Percentiles rank a stretch among this genome's conserved stretches.
phyloP scores from a whole-genome alignment of 495 filamentous ascomycete species.

The Daldinia grandis region DNA sequence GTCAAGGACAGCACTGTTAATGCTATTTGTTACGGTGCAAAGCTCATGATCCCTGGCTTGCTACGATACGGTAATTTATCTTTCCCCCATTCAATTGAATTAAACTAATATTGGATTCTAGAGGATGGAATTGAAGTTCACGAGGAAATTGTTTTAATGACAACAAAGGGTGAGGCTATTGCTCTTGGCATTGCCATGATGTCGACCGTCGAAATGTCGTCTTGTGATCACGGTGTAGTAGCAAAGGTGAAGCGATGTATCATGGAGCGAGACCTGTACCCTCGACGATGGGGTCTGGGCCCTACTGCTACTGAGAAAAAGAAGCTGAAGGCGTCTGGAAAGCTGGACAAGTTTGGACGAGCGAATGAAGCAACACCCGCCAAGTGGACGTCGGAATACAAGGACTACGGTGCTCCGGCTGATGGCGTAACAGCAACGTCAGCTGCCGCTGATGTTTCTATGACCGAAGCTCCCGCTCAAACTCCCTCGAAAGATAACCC shows the following conservation, averaged over 20 bases:
- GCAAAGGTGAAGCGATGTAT: slow-evolving; percentile 98
- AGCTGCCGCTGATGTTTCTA: slow-evolving; percentile 42
- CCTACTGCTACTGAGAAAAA: slow-evolving; percentile 94
- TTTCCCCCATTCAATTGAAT: not conserved
- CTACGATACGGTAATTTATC: slow-evolving; percentile 78
- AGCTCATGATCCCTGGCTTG: slow-evolving; percentile 96
- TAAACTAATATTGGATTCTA: slow-evolving; percentile 45
- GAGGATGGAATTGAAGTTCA: slow-evolving; percentile 86
- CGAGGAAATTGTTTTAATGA: slow-evolving; percentile 96
- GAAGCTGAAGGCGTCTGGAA: slow-evolving; percentile 97
- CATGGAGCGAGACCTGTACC: slow-evolving; percentile 98
- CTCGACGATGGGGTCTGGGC: slow-evolving; percentile 91
- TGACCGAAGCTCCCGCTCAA: slow-evolving; percentile 41
- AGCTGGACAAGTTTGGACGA: slow-evolving; percentile 96
- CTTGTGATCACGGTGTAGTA: slow-evolving; percentile 94
- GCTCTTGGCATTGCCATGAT: slow-evolving; percentile 95
- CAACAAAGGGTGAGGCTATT: slow-evolving; percentile 98
- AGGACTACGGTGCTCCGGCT: slow-evolving; percentile 75
- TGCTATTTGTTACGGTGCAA: slow-evolving; percentile 96
- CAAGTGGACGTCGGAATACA: slow-evolving; percentile 89
- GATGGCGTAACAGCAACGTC: slow-evolving; percentile 37
- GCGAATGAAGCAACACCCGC: slow-evolving; percentile 90
- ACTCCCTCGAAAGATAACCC: slow-evolving; percentile 43
- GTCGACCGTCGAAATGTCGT: slow-evolving; percentile 89
- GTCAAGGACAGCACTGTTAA: slow-evolving; percentile 93